Conservation (phyloP, 768 basidiomycete species). For the Lactarius vividus region DNA sequence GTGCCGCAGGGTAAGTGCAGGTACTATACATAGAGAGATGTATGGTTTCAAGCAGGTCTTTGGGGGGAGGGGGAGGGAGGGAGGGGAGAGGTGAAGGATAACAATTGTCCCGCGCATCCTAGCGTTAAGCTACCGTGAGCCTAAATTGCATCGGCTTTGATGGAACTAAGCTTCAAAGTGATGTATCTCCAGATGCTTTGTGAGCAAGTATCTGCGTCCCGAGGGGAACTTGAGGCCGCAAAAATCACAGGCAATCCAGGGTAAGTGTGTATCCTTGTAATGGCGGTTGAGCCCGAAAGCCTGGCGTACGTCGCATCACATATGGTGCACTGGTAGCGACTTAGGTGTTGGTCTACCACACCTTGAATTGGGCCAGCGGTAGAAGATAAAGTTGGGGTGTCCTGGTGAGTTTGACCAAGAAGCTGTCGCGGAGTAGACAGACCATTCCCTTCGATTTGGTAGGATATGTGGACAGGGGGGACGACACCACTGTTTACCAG, state of each 20-base stretch:
- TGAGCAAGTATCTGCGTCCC: neutral
- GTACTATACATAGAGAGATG: no score
- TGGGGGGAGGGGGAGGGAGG: no score
- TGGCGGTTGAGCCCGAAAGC: neutral
- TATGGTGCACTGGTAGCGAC: neutral
- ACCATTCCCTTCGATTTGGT: neutral
- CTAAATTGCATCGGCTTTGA: neutral
- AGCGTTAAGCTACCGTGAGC: no score
- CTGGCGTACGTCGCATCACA: neutral
- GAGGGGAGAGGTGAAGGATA: no score
- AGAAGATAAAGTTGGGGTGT: neutral
- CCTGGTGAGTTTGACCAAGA: neutral
- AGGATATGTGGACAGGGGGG: neutral
- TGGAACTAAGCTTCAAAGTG: neutral
- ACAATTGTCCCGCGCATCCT: no score
- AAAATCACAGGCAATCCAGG: neutral
- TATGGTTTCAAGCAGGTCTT: no score
- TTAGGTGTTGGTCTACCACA: neutral
- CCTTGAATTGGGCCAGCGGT: neutral
- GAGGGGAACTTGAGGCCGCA: neutral
- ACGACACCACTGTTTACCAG: neutral
- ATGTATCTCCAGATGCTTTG: neutral
- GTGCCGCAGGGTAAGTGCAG: no score
- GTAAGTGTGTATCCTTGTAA: neutral
- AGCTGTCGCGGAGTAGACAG: neutral